A percentile compares a stretch with the other conserved stretches of the same genome.
These are phyloP conservation scores for Xerocomus brunneocitrinus DNA, from an alignment of 768 basidiomycete genomes.

Conservation along the genomic window DNA sequence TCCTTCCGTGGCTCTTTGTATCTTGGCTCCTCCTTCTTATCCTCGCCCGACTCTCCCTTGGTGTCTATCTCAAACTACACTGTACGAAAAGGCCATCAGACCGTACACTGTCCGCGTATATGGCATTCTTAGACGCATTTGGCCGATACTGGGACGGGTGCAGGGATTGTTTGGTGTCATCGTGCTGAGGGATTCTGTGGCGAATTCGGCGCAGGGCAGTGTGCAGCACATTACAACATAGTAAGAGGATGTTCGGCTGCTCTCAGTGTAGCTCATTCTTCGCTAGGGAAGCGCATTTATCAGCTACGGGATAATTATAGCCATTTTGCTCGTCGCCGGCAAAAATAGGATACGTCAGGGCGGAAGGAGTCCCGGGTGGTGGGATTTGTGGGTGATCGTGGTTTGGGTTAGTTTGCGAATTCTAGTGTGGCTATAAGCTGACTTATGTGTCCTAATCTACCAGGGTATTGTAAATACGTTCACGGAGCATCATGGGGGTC, in stretches of 20 bases:
- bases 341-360: constrained; percentile 71
- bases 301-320: constrained; percentile 79
- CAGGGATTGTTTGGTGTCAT: constrained; percentile 87
- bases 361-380: constrained; percentile 77
- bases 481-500: constrained; percentile 84
- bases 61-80: constrained; percentile 90
- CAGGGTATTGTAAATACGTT: constrained; percentile 74
- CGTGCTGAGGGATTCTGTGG: constrained; percentile 73
- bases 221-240: constrained; percentile 86
- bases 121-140: constrained; percentile 76
- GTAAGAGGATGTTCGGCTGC: constrained; percentile 21
- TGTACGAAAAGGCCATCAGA: constrained; percentile 70
- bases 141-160: constrained; percentile 82
- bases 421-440: not conserved
- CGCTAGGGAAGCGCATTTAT: constrained; percentile 78
- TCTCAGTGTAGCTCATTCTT: constrained; percentile 5
- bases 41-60: constrained; percentile 59
- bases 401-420: constrained; percentile 41
- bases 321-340: constrained; percentile 71
- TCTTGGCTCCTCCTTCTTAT: constrained; percentile 54
- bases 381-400: constrained; percentile 69
- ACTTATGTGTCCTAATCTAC: not conserved
- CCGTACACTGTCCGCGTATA: constrained; percentile 69
- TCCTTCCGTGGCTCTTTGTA: constrained; percentile 73
- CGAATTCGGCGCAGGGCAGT: constrained; percentile 68